Conservation (phyloP, 768 basidiomycete genomes). For the Pleurotus salmoneostramineus region DNA sequence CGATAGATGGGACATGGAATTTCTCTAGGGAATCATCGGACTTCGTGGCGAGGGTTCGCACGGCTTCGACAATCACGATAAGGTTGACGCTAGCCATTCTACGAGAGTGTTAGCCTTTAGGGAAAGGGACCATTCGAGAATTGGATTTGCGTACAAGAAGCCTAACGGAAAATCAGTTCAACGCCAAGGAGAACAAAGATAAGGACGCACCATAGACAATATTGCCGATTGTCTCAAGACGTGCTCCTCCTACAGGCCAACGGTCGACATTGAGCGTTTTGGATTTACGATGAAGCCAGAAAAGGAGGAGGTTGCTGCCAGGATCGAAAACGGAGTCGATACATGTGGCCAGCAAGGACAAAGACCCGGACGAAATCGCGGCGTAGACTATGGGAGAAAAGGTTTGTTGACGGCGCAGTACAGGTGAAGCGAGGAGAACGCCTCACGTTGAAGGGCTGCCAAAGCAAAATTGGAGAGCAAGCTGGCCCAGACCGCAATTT, state of each 20-base stretch:
- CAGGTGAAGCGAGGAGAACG: neutral
- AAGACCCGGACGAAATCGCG: slow-evolving; percentile 75
- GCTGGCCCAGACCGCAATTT: slow-evolving; percentile 82
- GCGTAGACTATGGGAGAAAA: slow-evolving; percentile 67
- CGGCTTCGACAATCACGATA: slow-evolving; percentile 84
- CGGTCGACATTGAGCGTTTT: slow-evolving; percentile 67
- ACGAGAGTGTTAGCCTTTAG: slow-evolving; percentile 2
- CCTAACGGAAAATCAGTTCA: slow-evolving; percentile 27
- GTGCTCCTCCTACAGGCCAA: slow-evolving; percentile 87
- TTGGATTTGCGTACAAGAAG: slow-evolving; percentile 30
- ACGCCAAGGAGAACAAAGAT: neutral
- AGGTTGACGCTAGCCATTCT: slow-evolving; percentile 92
- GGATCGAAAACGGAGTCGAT: slow-evolving; percentile 86
- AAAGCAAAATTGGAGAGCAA: slow-evolving; percentile 72
- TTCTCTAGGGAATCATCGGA: slow-evolving; percentile 43
- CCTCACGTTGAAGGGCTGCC: slow-evolving; percentile 65
- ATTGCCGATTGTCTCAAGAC: slow-evolving; percentile 86
- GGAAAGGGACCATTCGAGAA: neutral
- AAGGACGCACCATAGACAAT: slow-evolving; percentile 64
- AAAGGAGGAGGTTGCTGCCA: slow-evolving; percentile 75
- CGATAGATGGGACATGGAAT: slow-evolving; percentile 77
- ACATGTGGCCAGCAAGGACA: slow-evolving; percentile 84
- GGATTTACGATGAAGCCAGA: slow-evolving; percentile 73
- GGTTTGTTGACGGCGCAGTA: slow-evolving; percentile 1
- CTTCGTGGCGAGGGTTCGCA: slow-evolving; percentile 61